These are phyloP conservation scores for Ceratocystis lukuohia DNA, from an alignment of 2,329 filamentous ascomycete genomes.

Conservation along the genomic window DNA sequence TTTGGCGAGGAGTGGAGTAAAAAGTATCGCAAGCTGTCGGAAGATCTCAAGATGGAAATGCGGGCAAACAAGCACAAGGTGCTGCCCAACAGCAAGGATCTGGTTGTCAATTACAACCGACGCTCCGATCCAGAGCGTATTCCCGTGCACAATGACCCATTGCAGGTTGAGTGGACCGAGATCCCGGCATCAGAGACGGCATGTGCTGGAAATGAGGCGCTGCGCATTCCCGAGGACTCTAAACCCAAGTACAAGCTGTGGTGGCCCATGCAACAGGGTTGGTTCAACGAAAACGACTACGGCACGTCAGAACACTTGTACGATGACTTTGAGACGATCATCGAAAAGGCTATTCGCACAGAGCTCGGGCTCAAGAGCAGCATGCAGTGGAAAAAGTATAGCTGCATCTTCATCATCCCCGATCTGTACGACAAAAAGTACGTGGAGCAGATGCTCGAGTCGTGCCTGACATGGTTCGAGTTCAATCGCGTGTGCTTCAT, in stretches of 20 bases:
- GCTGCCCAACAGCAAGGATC: slow-evolving; percentile 90
- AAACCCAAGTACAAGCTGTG: slow-evolving; percentile 79
- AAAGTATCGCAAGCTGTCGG: slow-evolving; percentile 68
- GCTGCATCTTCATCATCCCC: slow-evolving; percentile 91
- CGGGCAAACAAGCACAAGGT: slow-evolving; percentile 88
- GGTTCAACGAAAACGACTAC: slow-evolving; percentile 86
- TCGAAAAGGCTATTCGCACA: slow-evolving; percentile 75
- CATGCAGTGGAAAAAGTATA: slow-evolving; percentile 78
- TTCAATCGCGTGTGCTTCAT: slow-evolving; percentile 86
- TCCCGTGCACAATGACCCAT: slow-evolving; percentile 83
- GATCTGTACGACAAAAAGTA: slow-evolving; percentile 94
- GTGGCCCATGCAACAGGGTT: slow-evolving; percentile 80
- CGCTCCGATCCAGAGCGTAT: slow-evolving; percentile 75
- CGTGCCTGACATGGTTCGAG: slow-evolving; percentile 77
- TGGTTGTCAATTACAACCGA: slow-evolving; percentile 89
- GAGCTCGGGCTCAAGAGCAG: slow-evolving; percentile 67
- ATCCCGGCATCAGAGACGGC: slow-evolving; percentile 29
- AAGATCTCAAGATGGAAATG: slow-evolving; percentile 81
- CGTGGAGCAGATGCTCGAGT: slow-evolving; percentile 70
- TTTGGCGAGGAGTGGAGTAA: slow-evolving; percentile 73
- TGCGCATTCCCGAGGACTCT: slow-evolving; percentile 80
- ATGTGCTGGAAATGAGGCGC: slow-evolving; percentile 52
- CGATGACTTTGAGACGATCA: slow-evolving; percentile 73
- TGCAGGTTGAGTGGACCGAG: slow-evolving; percentile 89
- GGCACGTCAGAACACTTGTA: slow-evolving; percentile 63